phyloP scores from a whole-genome alignment of 176 grass and related monocot genomes.

The sorghum (Sorghum bicolor) region Sorghum_bicolor_NCBIv3 NC_012873.2:51772001-51772500 shows the following conservation, averaged over 20 bases:
- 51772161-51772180: not conserved
- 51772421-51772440: constrained; percentile 9
- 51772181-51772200: not conserved
- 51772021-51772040: not conserved
- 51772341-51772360: constrained; percentile 55
- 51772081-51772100: not conserved
- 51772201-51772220: not conserved
- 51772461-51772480: constrained; percentile 69
- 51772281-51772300: constrained; percentile 41
- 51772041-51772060: not conserved
- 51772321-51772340: not conserved
- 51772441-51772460: constrained; percentile 68
- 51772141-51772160: too few relatives aligned
- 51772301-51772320: not conserved
- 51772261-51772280: constrained; percentile 72
- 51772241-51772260: constrained; percentile 30
- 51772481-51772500: constrained; percentile 70
- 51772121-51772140: not conserved
- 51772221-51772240: constrained; percentile 54
- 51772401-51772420: not conserved
- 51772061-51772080: not conserved
- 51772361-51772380: constrained; percentile 63
- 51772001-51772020: not conserved
- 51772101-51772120: not conserved
- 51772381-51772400: constrained; percentile 72